phyloP scores from a whole-genome alignment of 805 yeast genomes.

The Spathaspora girioi region DNA sequence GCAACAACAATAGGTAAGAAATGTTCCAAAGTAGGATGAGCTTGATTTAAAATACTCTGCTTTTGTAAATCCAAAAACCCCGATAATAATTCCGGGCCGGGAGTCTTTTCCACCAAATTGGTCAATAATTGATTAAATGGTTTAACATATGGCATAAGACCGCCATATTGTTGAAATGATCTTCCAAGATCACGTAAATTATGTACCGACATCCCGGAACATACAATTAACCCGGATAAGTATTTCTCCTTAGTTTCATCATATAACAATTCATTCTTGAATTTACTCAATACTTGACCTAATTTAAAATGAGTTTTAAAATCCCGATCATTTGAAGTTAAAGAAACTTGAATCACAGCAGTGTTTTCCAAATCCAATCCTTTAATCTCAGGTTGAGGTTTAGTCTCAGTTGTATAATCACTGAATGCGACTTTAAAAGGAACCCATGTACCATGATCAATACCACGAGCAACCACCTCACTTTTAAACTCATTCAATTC shows the following conservation, averaged over 20 bases:
- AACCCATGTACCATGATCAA: slow-evolving; percentile 85
- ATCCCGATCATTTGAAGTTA: slow-evolving; percentile 35
- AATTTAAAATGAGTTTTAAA: slow-evolving; percentile 46
- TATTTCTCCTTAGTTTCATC: slow-evolving; percentile 21
- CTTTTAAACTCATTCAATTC: slow-evolving; percentile 41
- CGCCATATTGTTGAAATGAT: slow-evolving; percentile 12
- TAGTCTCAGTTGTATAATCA: slow-evolving; percentile 25
- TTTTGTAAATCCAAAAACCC: slow-evolving; percentile 34
- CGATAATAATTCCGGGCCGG: slow-evolving; percentile 22
- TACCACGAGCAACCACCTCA: slow-evolving; percentile 45
- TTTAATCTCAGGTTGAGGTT: slow-evolving; percentile 17
- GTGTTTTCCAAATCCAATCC: slow-evolving; percentile 41
- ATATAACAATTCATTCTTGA: slow-evolving; percentile 42
- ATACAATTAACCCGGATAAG: slow-evolving; percentile 44
- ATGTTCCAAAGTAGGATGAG: slow-evolving; percentile 81
- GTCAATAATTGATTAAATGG: slow-evolving; percentile 50
- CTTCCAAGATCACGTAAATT: slow-evolving; percentile 55
- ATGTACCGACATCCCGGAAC: slow-evolving; percentile 81
- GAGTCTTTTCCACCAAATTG: slow-evolving; percentile 30
- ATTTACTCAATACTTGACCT: slow-evolving; percentile 51
- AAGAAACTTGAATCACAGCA: slow-evolving; percentile 50
- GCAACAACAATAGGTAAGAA: slow-evolving; percentile 63
- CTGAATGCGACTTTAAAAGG: slow-evolving; percentile 69
- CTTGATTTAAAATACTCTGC: slow-evolving; percentile 36
- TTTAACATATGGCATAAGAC: slow-evolving; percentile 43